These are phyloP conservation scores for Theobroma cacao DNA, from an alignment of 345 rosid species.

Conservation along the genomic window DNA sequence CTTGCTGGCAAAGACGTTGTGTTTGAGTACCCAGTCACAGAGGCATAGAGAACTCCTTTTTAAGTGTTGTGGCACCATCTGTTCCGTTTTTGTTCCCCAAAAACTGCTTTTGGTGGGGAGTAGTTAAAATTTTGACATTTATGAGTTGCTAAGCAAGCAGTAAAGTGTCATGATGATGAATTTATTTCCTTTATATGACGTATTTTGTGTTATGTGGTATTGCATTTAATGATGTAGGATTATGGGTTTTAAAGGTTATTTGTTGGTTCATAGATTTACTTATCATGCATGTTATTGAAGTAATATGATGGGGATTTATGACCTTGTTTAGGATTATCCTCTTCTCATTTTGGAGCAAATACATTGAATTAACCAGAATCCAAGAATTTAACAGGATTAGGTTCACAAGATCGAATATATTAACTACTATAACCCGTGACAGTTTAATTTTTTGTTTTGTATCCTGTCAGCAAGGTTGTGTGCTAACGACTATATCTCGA, in stretches of 20 bases:
- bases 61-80: neutral
- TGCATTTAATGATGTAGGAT: conserved; percentile 3
- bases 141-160: conserved; percentile 16
- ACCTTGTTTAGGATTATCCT: no score
- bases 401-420: neutral
- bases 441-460: no score
- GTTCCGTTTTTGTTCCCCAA: neutral
- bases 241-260: neutral
- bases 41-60: conserved; percentile 34
- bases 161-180: conserved; percentile 8
- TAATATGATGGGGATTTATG: neutral
- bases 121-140: conserved; percentile 27
- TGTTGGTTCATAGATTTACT: neutral
- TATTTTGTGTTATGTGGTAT: neutral
- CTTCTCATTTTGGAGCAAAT: neutral
- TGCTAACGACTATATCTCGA: no score
- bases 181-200: neutral
- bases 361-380: neutral
- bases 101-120: neutral
- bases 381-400: neutral
- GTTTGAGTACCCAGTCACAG: conserved; percentile 68
- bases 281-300: neutral
- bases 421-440: no score
- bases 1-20: conserved; percentile 78
- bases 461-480: no score